Base-by-base conservation (phyloP, 345 rosid genomes). In the Lenwebbia sp. region DNA sequence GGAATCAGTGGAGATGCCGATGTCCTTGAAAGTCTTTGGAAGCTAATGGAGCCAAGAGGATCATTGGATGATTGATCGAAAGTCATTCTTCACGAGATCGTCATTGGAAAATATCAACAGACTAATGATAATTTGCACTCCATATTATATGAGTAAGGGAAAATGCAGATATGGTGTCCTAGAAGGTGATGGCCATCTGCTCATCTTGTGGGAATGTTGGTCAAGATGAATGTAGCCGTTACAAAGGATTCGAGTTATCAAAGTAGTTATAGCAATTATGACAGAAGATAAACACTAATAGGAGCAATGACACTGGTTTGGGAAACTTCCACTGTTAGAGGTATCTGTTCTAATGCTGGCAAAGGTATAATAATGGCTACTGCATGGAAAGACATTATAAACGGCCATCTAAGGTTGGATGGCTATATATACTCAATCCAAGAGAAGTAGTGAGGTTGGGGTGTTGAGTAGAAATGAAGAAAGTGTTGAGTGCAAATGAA, bases 271-370 rank as follows among this genome's bases (percentile, higher is more conserved):
- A 7, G 65, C 13, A 57, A 26, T 11, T 25, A 0, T 57, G 62
- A 26, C 2, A 5, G 1, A n/a, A 57, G 30, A 57, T 0, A 57
- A 14, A 12, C 65, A 26, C 3, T 26, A 1, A 56, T 0, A 25
- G 3, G 28, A 56, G 12, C 12, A 57, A 30, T 26, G 3, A 11
- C 13, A 25, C 5, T 56, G 6, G 62, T 56, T 56, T 56, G 62
- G 28, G 11, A 11, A 56, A 56, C 53, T 13, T 3, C 14, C 53
- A 51, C 4, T 50, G 13, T 50, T 4, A 50, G 13, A 11, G 3
- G 12, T 50, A 56, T n/a, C 4, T 56, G 6, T 26, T 23, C 60
- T 25, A 10, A 10, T 26, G 30, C 5, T 57, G 30, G 62, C 62
- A 57, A 57, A 2, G 14, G 3, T 57, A 26, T 11, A 57, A n/a